Percentiles rank a stretch among this genome's conserved stretches.
phyloP scores from a whole-genome alignment of 225 moss, liverwort and hornwort species.

The Marchantia paleacea region DNA sequence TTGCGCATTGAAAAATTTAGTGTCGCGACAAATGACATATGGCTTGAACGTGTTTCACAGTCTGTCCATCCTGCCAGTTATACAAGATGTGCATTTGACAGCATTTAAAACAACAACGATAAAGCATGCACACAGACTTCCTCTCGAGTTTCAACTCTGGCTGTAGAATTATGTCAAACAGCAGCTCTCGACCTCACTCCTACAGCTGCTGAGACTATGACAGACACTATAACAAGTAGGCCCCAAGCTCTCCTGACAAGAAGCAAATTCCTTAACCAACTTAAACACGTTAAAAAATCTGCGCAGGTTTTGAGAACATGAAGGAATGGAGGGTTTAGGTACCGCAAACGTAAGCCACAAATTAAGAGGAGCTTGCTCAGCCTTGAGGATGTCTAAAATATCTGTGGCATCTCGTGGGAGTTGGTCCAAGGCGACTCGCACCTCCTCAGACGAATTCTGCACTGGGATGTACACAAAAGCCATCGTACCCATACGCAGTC shows the following conservation, averaged over 20 bases:
- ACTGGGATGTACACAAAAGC: constrained; percentile 96
- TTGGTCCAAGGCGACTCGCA: constrained; percentile 86
- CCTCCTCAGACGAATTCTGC: constrained; percentile 95
- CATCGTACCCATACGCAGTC: constrained; percentile 39
- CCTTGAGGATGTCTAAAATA: constrained; percentile 93
- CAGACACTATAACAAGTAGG: not conserved
- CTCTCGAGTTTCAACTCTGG: no score
- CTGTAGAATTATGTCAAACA: no score
- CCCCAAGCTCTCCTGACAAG: not conserved
- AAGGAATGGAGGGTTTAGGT: not conserved
- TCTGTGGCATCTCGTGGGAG: constrained; percentile 90
- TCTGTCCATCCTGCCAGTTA: not conserved
- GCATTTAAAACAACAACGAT: no score
- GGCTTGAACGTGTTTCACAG: not conserved
- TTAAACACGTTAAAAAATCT: not conserved
- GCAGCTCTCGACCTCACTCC: not conserved
- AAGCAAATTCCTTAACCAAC: not conserved
- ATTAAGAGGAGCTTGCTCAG: constrained; percentile 91
- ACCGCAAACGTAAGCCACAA: constrained; percentile 96
- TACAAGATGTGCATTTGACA: no score
- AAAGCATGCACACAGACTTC: no score
- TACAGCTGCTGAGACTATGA: not conserved
- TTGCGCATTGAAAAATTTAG: not conserved
- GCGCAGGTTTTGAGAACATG: not conserved
- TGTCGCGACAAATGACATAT: not conserved